Evolutionary conservation across 1,284 basidiomycete genomes (phyloP).

Genomic region (Tetrapyrgos nigripes): DNA sequence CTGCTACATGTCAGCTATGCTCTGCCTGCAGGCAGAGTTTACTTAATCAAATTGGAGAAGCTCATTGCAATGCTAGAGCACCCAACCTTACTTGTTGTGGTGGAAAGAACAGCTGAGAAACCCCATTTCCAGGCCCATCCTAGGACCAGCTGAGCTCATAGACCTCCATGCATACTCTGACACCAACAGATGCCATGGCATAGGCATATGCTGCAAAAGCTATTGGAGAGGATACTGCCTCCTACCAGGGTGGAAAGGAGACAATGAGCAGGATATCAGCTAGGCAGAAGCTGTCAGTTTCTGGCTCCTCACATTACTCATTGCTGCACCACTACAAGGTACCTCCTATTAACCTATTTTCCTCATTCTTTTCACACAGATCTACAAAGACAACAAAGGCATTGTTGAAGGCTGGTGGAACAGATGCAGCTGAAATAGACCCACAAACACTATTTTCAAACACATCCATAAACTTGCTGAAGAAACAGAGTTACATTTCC

Average conservation of each 20-base stretch:
- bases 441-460: conserved; percentile 27
- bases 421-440: conserved; percentile 36
- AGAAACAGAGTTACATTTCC: background rate
- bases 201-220: conserved; percentile 41
- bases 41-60: conserved; percentile 37
- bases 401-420: conserved; percentile 47
- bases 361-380: background rate
- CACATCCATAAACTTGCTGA: conserved; percentile 23
- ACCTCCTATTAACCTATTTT: no score
- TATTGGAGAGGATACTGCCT: conserved; percentile 44
- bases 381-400: conserved; percentile 22
- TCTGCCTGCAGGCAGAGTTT: conserved; percentile 35
- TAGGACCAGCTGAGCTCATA: conserved; percentile 27
- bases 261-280: conserved; percentile 31
- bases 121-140: conserved; percentile 30
- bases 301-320: conserved; percentile 35
- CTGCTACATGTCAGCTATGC: conserved; percentile 36
- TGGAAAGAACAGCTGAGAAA: conserved; percentile 34
- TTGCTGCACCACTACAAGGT: no score
- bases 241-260: conserved; percentile 36
- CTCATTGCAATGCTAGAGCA: conserved; percentile 24
- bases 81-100: conserved; percentile 42
- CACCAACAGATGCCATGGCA: conserved; percentile 46
- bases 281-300: conserved; percentile 46
- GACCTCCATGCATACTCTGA: conserved; percentile 45